These are phyloP conservation scores for Helianthus tuberosus DNA, from an alignment of 129 eudicot species.

Conservation along the genomic window DNA sequence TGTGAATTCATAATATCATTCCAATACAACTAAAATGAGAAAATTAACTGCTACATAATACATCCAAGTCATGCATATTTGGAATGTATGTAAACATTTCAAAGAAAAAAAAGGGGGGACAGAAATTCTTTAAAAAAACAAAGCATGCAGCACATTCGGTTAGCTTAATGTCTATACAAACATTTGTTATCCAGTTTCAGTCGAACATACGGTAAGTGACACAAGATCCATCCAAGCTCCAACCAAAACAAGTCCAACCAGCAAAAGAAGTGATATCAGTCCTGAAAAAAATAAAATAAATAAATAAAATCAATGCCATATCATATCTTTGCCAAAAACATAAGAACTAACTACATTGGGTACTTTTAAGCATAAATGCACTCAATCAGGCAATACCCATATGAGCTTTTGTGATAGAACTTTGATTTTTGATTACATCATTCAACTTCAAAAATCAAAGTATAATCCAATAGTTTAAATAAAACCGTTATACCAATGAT, in stretches of 20 bases:
- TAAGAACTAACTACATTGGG: neutral
- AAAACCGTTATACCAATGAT: neutral
- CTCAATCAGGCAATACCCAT: neutral
- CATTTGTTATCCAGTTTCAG: neutral
- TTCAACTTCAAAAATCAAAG: neutral
- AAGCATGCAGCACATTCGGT: constrained; percentile 1
- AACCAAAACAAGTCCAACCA: constrained; percentile 60
- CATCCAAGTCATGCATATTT: neutral
- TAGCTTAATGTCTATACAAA: neutral
- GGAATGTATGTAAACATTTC: neutral
- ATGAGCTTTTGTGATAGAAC: neutral
- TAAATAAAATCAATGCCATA: neutral
- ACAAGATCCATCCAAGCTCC: constrained; percentile 65
- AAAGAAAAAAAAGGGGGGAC: neutral
- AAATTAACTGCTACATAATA: neutral
- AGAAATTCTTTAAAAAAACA: neutral
- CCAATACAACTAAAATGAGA: neutral
- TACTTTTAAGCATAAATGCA: constrained; percentile 1
- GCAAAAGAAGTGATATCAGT: constrained; percentile 56
- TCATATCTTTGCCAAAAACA: neutral
- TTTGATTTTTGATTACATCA: neutral
- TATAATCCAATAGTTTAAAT: neutral
- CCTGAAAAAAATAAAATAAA: constrained; percentile 47
- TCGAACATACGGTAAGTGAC: constrained; percentile 68
- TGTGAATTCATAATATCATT: constrained; percentile 6